Percentiles rank a stretch among this genome's conserved stretches.
Evolutionary conservation across 2,329 filamentous ascomycete species (phyloP).

Genomic region (Gliomastix tumulicola): DNA sequence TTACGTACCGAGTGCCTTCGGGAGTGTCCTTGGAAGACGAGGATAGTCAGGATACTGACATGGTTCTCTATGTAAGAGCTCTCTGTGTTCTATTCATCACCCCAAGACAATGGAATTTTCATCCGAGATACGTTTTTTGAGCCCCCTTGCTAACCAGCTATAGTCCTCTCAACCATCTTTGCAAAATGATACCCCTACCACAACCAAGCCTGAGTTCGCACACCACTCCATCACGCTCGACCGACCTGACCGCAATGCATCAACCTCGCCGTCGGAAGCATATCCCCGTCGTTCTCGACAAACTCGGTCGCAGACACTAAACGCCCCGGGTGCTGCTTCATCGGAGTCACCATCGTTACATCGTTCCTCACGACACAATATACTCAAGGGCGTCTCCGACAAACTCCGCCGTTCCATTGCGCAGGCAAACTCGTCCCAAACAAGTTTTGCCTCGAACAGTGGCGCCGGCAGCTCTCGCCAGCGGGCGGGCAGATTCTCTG

Average conservation of each 20-base stretch:
- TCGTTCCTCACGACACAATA: not conserved
- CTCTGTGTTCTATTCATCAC: no score
- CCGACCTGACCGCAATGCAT: conserved; percentile 15
- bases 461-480: not conserved
- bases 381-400: conserved; percentile 20
- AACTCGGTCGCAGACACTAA: conserved; percentile 10
- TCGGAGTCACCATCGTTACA: no score
- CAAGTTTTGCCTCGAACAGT: no score
- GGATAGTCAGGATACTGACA: no score
- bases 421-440: no score
- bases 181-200: conserved; percentile 17
- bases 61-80: no score
- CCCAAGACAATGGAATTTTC: not conserved
- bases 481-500: no score
- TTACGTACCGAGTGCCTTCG: conserved; percentile 64
- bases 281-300: conserved; percentile 20
- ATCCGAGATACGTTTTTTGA: conserved; percentile 8
- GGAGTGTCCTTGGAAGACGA: no score
- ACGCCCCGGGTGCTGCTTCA: no score
- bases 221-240: conserved; percentile 11
- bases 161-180: no score
- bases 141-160: no score
- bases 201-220: conserved; percentile 14
- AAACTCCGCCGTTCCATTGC: conserved; percentile 25
- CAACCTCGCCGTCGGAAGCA: conserved; percentile 24